A percentile compares a stretch with the other conserved stretches of the same genome.
phyloP scores from a whole-genome alignment of 2,329 filamentous ascomycete species.

The Ceratocystis variospora region DNA sequence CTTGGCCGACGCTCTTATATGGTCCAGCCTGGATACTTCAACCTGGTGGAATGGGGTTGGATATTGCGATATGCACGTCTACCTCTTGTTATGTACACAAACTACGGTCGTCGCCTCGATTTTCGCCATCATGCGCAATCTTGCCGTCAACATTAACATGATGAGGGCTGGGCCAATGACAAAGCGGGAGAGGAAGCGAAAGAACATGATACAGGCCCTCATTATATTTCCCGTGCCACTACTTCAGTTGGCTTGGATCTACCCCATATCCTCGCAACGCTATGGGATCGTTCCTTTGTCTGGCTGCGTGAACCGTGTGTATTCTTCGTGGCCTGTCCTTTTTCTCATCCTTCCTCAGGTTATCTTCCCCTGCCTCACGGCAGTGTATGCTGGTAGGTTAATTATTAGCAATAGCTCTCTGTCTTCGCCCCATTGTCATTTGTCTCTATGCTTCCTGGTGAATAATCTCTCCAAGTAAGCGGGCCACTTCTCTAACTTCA shows the following conservation, averaged over 20 bases:
- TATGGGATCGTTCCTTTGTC: constrained; percentile 37
- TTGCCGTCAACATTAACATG: constrained; percentile 37
- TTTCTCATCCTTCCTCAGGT: constrained; percentile 37
- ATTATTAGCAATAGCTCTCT: background rate
- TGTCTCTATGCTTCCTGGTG: background rate
- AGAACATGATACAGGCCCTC: constrained; percentile 35
- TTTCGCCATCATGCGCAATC: constrained; percentile 41
- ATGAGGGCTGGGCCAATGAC: constrained; percentile 31
- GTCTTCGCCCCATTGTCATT: constrained; percentile 1
- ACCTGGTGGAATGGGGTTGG: constrained; percentile 40
- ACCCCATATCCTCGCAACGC: constrained; percentile 34
- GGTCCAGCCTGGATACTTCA: constrained; percentile 37
- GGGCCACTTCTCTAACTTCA: background rate
- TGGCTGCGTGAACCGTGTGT: constrained; percentile 35
- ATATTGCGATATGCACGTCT: constrained; percentile 40
- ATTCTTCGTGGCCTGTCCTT: constrained; percentile 35
- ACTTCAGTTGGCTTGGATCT: constrained; percentile 36
- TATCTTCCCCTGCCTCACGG: constrained; percentile 31
- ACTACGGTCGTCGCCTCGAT: constrained; percentile 39
- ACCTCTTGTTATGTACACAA: constrained; percentile 32
- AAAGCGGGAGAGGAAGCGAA: constrained; percentile 30
- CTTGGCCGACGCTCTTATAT: constrained; percentile 38
- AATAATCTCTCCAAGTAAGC: too few relatives aligned
- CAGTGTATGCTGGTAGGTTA: constrained; percentile 36
- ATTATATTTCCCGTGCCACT: constrained; percentile 43